Conservation (phyloP, 2,329 filamentous ascomycete genomes). For the Aspergillus neoniger region DNA sequence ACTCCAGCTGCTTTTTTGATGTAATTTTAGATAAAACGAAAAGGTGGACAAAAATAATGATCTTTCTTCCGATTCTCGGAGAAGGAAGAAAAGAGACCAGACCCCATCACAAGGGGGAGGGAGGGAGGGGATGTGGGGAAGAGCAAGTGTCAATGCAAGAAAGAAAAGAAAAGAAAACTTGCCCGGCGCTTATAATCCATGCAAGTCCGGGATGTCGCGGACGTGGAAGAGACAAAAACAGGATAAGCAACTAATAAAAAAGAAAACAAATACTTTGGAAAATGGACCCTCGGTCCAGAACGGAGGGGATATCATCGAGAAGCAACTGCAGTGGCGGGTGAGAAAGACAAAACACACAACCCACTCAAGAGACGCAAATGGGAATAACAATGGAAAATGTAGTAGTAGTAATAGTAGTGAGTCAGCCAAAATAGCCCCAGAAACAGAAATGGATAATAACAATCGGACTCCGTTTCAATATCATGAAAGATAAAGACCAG, state of each 20-base stretch:
- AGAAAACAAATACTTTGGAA: not conserved
- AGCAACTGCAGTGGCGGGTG: not conserved
- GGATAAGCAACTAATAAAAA: slow-evolving; percentile 2
- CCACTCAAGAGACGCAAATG: slow-evolving; percentile 11
- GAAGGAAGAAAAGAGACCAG: no score
- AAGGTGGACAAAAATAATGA: not conserved
- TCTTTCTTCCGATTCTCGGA: no score
- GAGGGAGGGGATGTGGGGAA: no score
- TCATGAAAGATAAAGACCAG: not conserved
- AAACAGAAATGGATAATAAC: slow-evolving; percentile 8
- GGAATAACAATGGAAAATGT: slow-evolving; percentile 1
- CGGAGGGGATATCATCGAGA: slow-evolving; percentile 29
- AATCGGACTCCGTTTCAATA: slow-evolving; percentile 1
- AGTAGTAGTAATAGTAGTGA: not conserved
- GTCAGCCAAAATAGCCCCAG: not conserved
- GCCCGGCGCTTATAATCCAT: slow-evolving; percentile 4
- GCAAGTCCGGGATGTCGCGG: slow-evolving; percentile 2
- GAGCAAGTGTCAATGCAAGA: slow-evolving; percentile 14
- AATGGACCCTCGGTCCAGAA: slow-evolving; percentile 20
- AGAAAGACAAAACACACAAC: not conserved
- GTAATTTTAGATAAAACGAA: no score
- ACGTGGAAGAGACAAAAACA: slow-evolving; percentile 11
- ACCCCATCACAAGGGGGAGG: no score
- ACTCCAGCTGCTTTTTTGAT: no score
- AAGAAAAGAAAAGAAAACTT: not conserved